Percentiles rank a stretch among this genome's conserved stretches.
These are phyloP conservation scores for Fraxinus angustifolia DNA, from an alignment of 305 asterid genomes.

Conservation along the genomic window DNA sequence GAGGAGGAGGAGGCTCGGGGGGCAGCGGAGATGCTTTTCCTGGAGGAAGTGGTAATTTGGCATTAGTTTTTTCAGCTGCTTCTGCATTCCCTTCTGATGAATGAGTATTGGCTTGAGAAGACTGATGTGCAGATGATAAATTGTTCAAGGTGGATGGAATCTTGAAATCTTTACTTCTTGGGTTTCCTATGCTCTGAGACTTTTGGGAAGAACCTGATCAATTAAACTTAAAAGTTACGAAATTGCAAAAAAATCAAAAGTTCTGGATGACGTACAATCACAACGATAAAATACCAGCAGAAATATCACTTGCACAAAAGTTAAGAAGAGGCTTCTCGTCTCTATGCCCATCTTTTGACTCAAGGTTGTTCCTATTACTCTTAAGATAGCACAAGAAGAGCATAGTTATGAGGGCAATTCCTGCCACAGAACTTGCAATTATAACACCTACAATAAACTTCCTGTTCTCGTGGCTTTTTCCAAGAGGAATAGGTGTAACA, in stretches of 20 bases:
- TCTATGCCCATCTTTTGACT: constrained; percentile 42
- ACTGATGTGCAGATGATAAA: constrained; percentile 21
- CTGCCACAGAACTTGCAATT: constrained; percentile 43
- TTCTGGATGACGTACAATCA: constrained; percentile 2
- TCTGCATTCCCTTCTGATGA: constrained; percentile 26
- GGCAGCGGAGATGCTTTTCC: constrained; percentile 43
- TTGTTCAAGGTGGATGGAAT: constrained; percentile 26
- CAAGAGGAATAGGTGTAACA: constrained; percentile 16
- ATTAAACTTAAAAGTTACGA: constrained; percentile 12
- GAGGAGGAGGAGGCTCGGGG: constrained; percentile 46
- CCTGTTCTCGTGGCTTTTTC: neutral
- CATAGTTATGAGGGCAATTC: constrained; percentile 42
- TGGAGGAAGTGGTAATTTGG: constrained; percentile 63
- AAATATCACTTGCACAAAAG: constrained; percentile 37
- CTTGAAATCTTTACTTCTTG: constrained; percentile 27
- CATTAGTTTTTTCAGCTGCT: constrained; percentile 22
- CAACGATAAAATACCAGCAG: constrained; percentile 46
- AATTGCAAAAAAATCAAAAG: neutral
- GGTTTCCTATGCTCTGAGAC: constrained; percentile 27
- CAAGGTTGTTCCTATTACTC: constrained; percentile 29
- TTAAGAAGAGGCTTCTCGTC: constrained; percentile 73
- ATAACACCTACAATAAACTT: constrained; percentile 37
- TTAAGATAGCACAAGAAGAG: constrained; percentile 38
- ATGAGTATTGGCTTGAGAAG: constrained; percentile 30
- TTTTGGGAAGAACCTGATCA: constrained; percentile 47